Conservation (phyloP, 2,329 filamentous ascomycete species). For the Bimuria novae-zelandiae region DNA sequence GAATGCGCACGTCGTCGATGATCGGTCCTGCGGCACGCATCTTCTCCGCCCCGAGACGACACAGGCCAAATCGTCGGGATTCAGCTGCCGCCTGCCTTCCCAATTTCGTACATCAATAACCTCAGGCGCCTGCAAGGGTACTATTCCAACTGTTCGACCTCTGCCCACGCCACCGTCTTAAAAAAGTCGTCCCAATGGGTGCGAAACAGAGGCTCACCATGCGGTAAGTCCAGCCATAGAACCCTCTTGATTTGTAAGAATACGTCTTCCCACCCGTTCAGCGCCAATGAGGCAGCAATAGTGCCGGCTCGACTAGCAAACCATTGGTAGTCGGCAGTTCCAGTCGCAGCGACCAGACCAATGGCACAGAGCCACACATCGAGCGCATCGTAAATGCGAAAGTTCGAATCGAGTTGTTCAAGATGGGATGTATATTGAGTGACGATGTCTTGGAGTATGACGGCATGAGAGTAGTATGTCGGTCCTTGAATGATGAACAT, state of each 20-base stretch:
- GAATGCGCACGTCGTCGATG: too few relatives aligned
- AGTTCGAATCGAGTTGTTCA: slow-evolving; percentile 8
- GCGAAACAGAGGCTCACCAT: slow-evolving; percentile 8
- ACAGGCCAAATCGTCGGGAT: too few relatives aligned
- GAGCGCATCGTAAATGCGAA: slow-evolving; percentile 9
- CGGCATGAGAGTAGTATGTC: slow-evolving; percentile 60
- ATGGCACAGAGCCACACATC: slow-evolving; percentile 22
- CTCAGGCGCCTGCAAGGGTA: too few relatives aligned
- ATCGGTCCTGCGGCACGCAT: too few relatives aligned
- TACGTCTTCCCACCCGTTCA: slow-evolving; percentile 14
- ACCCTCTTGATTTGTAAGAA: slow-evolving; percentile 9
- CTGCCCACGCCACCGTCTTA: too few relatives aligned
- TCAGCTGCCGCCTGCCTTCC: too few relatives aligned
- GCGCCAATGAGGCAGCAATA: neutral
- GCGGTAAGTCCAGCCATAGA: slow-evolving; percentile 18
- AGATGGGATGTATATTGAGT: slow-evolving; percentile 18
- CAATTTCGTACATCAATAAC: too few relatives aligned
- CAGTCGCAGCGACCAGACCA: slow-evolving; percentile 19
- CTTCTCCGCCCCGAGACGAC: too few relatives aligned
- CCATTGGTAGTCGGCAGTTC: slow-evolving; percentile 17
- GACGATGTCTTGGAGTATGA: slow-evolving; percentile 20
- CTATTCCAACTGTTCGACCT: too few relatives aligned
- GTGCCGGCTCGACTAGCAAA: slow-evolving; percentile 13
- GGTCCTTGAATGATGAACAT: slow-evolving; percentile 60
- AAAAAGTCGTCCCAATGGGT: slow-evolving; percentile 16